These are phyloP conservation scores for Naegleria gruberi DNA, from an alignment of 208 protist genomes.

Conservation along the genomic window DNA sequence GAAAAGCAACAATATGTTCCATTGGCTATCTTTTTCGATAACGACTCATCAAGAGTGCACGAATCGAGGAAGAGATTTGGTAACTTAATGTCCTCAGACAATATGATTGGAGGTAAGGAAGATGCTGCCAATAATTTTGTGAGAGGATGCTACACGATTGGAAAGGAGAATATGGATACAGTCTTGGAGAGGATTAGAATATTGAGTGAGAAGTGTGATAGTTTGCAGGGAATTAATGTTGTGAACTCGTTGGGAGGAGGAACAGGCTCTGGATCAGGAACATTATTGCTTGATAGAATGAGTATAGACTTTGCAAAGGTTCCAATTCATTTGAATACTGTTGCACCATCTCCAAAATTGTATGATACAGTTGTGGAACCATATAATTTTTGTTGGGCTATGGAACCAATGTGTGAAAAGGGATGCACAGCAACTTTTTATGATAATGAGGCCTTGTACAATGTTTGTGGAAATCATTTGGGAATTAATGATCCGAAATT, in stretches of 20 bases:
- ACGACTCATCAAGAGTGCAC: constrained; percentile 70
- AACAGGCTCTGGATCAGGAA: constrained; percentile 52
- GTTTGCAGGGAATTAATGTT: constrained; percentile 53
- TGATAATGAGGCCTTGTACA: constrained; percentile 57
- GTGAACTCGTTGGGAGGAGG: constrained; percentile 54
- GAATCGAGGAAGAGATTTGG: constrained; percentile 34
- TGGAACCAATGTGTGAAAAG: constrained; percentile 36
- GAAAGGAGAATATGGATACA: constrained; percentile 50
- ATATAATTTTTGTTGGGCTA: constrained; percentile 54
- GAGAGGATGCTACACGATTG: constrained; percentile 53
- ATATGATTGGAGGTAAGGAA: constrained; percentile 56
- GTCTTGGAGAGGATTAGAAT: constrained; percentile 52
- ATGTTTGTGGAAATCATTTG: neutral
- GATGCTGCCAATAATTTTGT: constrained; percentile 57
- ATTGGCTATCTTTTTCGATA: constrained; percentile 85
- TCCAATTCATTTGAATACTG: constrained; percentile 42
- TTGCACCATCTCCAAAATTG: constrained; percentile 41
- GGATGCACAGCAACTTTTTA: constrained; percentile 46
- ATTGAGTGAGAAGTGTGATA: constrained; percentile 51
- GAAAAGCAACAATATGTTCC: constrained; percentile 80
- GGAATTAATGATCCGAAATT: neutral
- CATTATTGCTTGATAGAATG: constrained; percentile 46
- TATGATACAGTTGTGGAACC: constrained; percentile 46
- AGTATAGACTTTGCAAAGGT: constrained; percentile 53
- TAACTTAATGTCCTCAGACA: constrained; percentile 65